Conservation (phyloP, 2,329 filamentous ascomycete genomes). For the Malbranchea cinnamomea region DNA sequence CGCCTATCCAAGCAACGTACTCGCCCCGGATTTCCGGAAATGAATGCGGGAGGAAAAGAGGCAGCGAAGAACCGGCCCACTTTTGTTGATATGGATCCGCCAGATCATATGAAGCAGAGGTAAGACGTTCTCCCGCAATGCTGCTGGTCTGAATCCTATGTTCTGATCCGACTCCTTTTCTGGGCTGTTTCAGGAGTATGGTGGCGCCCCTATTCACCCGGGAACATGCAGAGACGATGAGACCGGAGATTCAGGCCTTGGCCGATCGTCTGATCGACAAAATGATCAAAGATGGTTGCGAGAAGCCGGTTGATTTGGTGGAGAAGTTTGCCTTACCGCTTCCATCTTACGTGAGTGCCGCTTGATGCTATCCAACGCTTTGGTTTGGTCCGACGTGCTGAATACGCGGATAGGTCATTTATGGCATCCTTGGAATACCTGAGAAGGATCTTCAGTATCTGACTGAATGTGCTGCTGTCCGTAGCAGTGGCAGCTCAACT, state of each 20-base stretch:
- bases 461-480: slow-evolving; percentile 33
- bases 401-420: slow-evolving; percentile 27
- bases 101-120: slow-evolving; percentile 34
- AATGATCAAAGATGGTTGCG: slow-evolving; percentile 24
- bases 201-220: slow-evolving; percentile 30
- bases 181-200: slow-evolving; percentile 25
- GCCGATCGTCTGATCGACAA: slow-evolving; percentile 29
- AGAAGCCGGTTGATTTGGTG: slow-evolving; percentile 31
- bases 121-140: no score
- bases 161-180: no score
- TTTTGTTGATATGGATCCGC: slow-evolving; percentile 38
- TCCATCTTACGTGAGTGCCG: slow-evolving; percentile 29
- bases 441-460: slow-evolving; percentile 33
- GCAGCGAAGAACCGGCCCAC: slow-evolving; percentile 36
- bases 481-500: slow-evolving; percentile 34
- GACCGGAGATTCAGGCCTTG: slow-evolving; percentile 34
- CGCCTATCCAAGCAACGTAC: slow-evolving; percentile 33
- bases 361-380: neutral
- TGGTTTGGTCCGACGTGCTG: neutral
- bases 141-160: no score
- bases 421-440: slow-evolving; percentile 35
- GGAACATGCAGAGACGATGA: slow-evolving; percentile 25
- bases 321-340: slow-evolving; percentile 34
- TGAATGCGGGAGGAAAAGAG: slow-evolving; percentile 32
- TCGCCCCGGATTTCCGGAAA: slow-evolving; percentile 33